Percentiles rank a stretch among this genome's conserved stretches.
Evolutionary conservation across 306 rosid genomes (phyloP).

Genomic region (Gastrolobium bilobum): DNA sequence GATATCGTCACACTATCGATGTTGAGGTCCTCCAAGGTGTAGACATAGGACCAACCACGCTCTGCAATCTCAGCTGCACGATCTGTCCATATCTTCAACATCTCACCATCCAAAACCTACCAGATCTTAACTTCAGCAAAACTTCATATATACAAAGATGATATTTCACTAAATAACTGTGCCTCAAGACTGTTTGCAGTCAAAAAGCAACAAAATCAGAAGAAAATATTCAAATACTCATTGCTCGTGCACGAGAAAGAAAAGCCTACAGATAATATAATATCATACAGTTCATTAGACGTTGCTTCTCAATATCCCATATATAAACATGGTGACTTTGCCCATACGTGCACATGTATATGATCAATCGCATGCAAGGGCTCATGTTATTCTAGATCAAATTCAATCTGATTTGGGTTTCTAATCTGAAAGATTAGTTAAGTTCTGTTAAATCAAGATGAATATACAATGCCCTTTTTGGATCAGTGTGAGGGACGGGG

Average conservation of each 20-base stretch:
- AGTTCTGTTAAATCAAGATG: conserved; percentile 3
- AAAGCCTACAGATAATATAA: conserved; percentile 3
- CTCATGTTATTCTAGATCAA: background rate
- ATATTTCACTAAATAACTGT: conserved; percentile 12
- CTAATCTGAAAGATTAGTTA: conserved; percentile 3
- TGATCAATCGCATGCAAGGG: background rate
- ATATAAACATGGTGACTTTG: conserved; percentile 6
- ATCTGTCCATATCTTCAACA: conserved; percentile 95
- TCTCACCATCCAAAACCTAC: conserved; percentile 92
- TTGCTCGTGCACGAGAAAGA: conserved; percentile 10
- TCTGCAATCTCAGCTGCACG: conserved; percentile 90
- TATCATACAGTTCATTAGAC: conserved; percentile 20
- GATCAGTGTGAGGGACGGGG: background rate
- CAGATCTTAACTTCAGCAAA: conserved; percentile 45
- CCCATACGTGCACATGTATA: background rate
- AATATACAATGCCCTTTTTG: background rate
- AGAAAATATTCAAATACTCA: background rate
- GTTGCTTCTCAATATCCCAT: conserved; percentile 21
- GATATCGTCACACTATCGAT: conserved; percentile 90
- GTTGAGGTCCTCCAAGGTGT: conserved; percentile 71
- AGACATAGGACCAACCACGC: conserved; percentile 89
- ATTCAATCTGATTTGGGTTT: conserved; percentile 22
- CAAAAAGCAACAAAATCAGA: conserved; percentile 17
- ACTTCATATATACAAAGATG: conserved; percentile 27
- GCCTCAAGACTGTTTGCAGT: conserved; percentile 11